Percentiles rank a stretch among this genome's conserved stretches.
phyloP scores from a whole-genome alignment of 2,329 filamentous ascomycete genomes.

The Myriosclerotinia scirpicola region DNA sequence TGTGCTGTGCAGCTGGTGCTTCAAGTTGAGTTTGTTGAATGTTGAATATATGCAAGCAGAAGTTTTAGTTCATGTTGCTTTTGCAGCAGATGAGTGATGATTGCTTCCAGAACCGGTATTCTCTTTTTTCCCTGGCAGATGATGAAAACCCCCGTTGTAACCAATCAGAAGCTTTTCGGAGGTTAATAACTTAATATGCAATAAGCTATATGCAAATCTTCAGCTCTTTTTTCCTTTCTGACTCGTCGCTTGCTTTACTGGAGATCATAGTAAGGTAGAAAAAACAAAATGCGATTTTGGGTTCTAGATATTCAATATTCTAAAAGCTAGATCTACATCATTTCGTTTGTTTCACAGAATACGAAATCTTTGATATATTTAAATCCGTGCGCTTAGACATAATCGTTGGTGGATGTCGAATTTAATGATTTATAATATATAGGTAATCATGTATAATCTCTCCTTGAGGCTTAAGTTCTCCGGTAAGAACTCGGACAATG shows the following conservation, averaged over 20 bases:
- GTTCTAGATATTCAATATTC: neutral
- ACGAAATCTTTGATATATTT: constrained; percentile 2
- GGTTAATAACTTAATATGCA: constrained; percentile 2
- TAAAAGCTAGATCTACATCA: constrained; percentile 20
- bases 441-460: no score
- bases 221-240: neutral
- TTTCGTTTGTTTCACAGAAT: constrained; percentile 17
- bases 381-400: neutral
- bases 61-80: constrained; percentile 1
- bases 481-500: neutral
- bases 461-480: no score
- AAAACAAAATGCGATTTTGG: neutral
- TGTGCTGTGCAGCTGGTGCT: no score
- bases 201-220: neutral
- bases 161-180: constrained; percentile 9
- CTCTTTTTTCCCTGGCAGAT: neutral
- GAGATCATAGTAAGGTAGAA: neutral
- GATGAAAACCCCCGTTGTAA: constrained; percentile 12
- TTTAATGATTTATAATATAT: no score
- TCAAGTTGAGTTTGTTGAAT: neutral
- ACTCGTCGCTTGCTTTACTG: neutral
- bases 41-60: neutral
- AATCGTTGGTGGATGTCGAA: neutral
- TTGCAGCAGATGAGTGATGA: constrained; percentile 1
- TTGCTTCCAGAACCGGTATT: constrained; percentile 18